Evolutionary conservation across 1,284 basidiomycete species (phyloP), one percentile per base, ranked within the genome.

Genomic region (Ustilago nuda): DNA sequence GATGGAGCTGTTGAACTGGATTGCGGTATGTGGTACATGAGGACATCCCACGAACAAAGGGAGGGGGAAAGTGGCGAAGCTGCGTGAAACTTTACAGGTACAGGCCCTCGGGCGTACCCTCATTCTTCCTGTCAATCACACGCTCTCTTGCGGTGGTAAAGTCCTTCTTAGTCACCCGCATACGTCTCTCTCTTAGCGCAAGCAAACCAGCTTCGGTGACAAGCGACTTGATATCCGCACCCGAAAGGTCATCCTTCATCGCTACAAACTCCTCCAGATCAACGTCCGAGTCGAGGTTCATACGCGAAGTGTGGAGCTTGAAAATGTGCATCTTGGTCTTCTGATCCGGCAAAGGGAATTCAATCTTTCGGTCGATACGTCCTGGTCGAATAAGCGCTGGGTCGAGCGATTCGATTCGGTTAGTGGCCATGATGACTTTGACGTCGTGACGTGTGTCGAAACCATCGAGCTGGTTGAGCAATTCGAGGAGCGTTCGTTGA

Each of bases 361-460:
- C 85, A 67, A 99, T 99, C 89, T 99, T 99, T 65, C 97, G 90
- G 85, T 99, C 97, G 79, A 99, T 98, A 84, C 97, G 94, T n/a
- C 97, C 97, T 3, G 97, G 96, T 70, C 97, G 93, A 83, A 98
- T 97, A 63, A 99, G 91, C 19, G 96, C 96, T 53, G 96, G 96
- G 87, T 99, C 96, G 51, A 99, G 90, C 3, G 93, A 92, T 86
- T 98, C 95, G 79, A 99, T 98, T 87, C 90, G 91, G 88, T 96
- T 96, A 43, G 93, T 94, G 30, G 93, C 93, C 87, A 88, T 88
- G 81, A 88, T 88, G 39, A 98, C 95, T 88, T 99, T 99, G 75
- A 99, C 96, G 86, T 99, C 96, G 36, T 95, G 95, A 68, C 95
- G 91, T n/a, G 94, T 95, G 86, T 99, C 97, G 87, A 99, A 99